Conservation (phyloP, 2,329 filamentous ascomycete species). For the Alternaria hordeiaustralica region DNA sequence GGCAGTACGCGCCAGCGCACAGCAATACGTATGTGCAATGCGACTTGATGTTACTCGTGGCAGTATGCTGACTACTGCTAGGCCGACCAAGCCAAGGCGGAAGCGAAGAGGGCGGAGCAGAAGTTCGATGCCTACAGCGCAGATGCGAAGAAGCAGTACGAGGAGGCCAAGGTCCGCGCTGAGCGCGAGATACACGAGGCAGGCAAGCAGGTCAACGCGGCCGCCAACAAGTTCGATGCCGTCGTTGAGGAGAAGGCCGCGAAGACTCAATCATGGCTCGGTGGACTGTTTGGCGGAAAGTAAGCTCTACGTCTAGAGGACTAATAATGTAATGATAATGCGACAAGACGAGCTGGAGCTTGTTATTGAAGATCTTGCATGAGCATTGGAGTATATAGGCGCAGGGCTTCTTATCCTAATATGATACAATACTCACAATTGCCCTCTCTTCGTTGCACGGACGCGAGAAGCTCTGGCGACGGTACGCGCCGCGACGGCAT, state of each 20-base stretch:
- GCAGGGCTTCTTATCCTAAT: slow-evolving; percentile 25
- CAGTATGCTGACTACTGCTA: slow-evolving; percentile 30
- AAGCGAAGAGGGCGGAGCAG: slow-evolving; percentile 69
- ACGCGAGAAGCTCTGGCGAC: background rate
- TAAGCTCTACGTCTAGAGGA: background rate
- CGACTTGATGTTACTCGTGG: background rate
- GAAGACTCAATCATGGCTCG: slow-evolving; percentile 84
- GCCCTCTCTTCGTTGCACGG: background rate
- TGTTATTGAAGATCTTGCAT: slow-evolving; percentile 25
- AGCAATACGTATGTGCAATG: slow-evolving; percentile 36
- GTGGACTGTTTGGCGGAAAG: slow-evolving; percentile 82
- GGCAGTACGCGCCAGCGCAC: slow-evolving; percentile 55
- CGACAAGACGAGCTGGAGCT: background rate
- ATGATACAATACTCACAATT: slow-evolving; percentile 10
- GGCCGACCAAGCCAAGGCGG: slow-evolving; percentile 48
- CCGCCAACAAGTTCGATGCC: slow-evolving; percentile 79
- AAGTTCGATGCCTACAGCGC: slow-evolving; percentile 60
- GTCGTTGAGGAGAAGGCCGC: slow-evolving; percentile 78
- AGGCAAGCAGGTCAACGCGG: slow-evolving; percentile 56
- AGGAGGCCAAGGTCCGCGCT: slow-evolving; percentile 68
- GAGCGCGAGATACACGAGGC: slow-evolving; percentile 45
- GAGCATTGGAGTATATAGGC: slow-evolving; percentile 31
- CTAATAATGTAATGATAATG: slow-evolving; percentile 4
- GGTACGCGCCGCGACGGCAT: background rate
- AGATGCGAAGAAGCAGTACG: slow-evolving; percentile 67